Conservation (phyloP, 2,329 filamentous ascomycete genomes). For the Xylariaceae sp. region DNA sequence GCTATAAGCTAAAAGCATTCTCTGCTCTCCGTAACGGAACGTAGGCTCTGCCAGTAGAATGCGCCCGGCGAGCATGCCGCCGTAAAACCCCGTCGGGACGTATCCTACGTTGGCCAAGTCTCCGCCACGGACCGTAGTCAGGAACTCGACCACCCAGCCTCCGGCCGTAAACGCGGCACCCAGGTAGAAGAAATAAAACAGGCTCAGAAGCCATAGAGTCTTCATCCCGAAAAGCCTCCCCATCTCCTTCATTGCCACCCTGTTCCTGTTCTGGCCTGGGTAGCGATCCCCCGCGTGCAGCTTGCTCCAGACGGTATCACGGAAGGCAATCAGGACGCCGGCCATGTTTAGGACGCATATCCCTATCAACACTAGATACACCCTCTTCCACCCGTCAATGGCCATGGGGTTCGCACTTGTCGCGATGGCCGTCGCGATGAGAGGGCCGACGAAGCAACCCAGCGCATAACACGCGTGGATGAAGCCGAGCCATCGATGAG, state of each 20-base stretch:
- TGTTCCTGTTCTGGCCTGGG: slow-evolving; percentile 33
- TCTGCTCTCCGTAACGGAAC: slow-evolving; percentile 58
- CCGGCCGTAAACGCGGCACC: slow-evolving; percentile 57
- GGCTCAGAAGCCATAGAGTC: slow-evolving; percentile 59
- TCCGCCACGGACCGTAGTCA: slow-evolving; percentile 62
- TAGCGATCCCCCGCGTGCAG: slow-evolving; percentile 2
- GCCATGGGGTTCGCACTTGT: slow-evolving; percentile 29
- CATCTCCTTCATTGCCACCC: slow-evolving; percentile 46
- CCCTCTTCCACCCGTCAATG: slow-evolving; percentile 52
- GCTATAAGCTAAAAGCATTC: slow-evolving; percentile 59
- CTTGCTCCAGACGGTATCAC: slow-evolving; percentile 46
- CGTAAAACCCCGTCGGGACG: slow-evolving; percentile 62
- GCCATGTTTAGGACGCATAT: slow-evolving; percentile 54
- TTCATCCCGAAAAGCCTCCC: slow-evolving; percentile 47
- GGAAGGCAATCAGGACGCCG: slow-evolving; percentile 52
- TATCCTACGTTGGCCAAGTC: slow-evolving; percentile 57
- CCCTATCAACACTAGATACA: slow-evolving; percentile 58
- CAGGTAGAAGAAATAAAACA: slow-evolving; percentile 67
- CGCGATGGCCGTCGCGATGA: slow-evolving; percentile 56
- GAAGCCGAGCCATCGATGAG: slow-evolving; percentile 64
- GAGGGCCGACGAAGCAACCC: slow-evolving; percentile 59
- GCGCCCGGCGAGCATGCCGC: slow-evolving; percentile 59
- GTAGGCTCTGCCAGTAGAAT: slow-evolving; percentile 62
- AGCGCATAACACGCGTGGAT: slow-evolving; percentile 66
- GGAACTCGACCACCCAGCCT: slow-evolving; percentile 68